A percentile compares a stretch with the other conserved stretches of the same genome.
phyloP scores from a whole-genome alignment of 345 rosid species.

The Syzygium aromaticum region DNA sequence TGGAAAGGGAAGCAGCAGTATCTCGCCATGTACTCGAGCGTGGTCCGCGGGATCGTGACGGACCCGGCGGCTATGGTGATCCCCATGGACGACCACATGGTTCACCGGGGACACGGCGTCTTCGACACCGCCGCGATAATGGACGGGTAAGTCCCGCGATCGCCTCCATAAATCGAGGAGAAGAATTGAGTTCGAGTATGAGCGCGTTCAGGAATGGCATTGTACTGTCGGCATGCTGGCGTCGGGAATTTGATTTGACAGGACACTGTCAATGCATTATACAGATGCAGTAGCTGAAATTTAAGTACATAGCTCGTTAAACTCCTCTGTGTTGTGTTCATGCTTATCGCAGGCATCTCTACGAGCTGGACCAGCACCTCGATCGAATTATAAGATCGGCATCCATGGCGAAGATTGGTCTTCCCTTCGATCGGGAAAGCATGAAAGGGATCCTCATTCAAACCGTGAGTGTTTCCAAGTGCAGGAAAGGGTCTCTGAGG shows the following conservation, averaged over 20 bases:
- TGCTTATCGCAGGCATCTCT: conserved; percentile 41
- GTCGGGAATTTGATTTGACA: background rate
- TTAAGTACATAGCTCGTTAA: background rate
- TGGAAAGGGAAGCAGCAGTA: conserved; percentile 43
- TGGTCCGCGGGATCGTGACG: conserved; percentile 68
- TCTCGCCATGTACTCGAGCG: conserved; percentile 84
- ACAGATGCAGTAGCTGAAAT: background rate
- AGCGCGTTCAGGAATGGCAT: background rate
- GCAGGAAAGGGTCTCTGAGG: conserved; percentile 65
- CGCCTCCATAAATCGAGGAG: background rate
- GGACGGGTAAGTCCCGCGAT: conserved; percentile 50
- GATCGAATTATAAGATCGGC: conserved; percentile 83
- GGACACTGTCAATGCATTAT: background rate
- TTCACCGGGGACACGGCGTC: conserved; percentile 92
- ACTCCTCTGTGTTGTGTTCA: background rate
- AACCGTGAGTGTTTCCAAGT: conserved; percentile 60
- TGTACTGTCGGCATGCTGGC: background rate
- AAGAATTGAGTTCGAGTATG: background rate
- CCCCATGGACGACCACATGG: conserved; percentile 94
- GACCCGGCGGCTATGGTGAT: conserved; percentile 80
- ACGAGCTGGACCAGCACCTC: conserved; percentile 87
- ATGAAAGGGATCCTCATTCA: conserved; percentile 57
- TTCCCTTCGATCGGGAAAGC: conserved; percentile 46
- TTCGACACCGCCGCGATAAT: conserved; percentile 81
- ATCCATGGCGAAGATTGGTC: conserved; percentile 58